Evolutionary conservation across 75 land plant genomes (phyloP), one percentile per base, ranked within the genome.

Genomic region (Chamaecyparis obtusa): DNA sequence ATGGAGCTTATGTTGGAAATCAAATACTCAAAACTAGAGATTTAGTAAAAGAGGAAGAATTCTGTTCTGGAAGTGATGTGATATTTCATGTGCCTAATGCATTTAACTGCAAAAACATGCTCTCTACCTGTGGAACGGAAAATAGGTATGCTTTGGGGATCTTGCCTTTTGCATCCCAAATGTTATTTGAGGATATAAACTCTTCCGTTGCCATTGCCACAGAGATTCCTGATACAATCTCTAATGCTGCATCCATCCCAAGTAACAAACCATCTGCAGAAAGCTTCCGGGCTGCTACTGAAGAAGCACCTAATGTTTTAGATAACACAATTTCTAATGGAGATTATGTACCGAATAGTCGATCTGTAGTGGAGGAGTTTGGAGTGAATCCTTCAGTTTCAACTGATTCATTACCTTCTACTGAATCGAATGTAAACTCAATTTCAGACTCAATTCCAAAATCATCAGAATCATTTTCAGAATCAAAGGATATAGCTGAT

Each of bases 391-490:
- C 88, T 85, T 37, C 33, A 17, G 15, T 84, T 67, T 69, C 85
- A 15, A 9, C 86, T 15, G 87, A 82, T 71, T 83, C 83, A 43
- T 71, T 75, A 19, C 35, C 77, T 83, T 11, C 90, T 43, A 24
- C 39, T 48, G 84, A 83, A 81, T 37, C 86, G 43, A 33, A 82
- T 21, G 16, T 84, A 51, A 67, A 51, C 78, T 48, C 86, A 8
- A 6, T 64, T 21, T 80, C 80, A 36, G 86, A 79, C 24, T 74
- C 81, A n/a, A 69, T 83, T 67, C 83, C 91, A 83, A 87, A 76
- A 44, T 84, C 89, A 30, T 36, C 87, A 32, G 83, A 79, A 71
- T 84, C 88, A 80, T 55, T 89, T 15, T 84, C 88, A 55, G 67
- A 84, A 19, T 30, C 39, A 55, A 84, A 33, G 36, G 35, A 84